Base-by-base conservation (phyloP, 495 filamentous ascomycete species). In the Tirmania nivea region DNA sequence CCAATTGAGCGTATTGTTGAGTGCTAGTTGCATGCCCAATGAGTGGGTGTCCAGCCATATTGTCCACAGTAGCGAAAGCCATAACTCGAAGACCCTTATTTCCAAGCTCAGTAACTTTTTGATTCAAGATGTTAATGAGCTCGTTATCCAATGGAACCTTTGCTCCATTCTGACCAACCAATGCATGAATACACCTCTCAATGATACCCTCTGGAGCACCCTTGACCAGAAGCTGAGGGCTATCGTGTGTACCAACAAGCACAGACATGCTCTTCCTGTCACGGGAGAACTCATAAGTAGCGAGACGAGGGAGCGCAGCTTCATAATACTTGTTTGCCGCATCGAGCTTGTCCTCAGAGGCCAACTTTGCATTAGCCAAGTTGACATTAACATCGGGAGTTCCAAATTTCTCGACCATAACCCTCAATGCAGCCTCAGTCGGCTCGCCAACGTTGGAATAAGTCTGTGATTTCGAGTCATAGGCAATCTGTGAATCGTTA, bases 201-300 rank as follows among this genome's bases (percentile, higher is more conserved):
- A 96, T 74, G 57, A 96, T 78, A 8, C 85, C 82, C 67, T 99
- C 92, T 10, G 92, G 92, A 11, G 92, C 92, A 57, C 92, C 92
- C 69, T 99, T 99, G 55, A 96, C 90, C 21, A 99, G 77, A 12
- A 99, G 79, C 63, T 80, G 83, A 66, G 89, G 75, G 35, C 78
- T 65, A 45, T 71, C 72, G 49, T 72, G 76, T 48, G 75, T 69
- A 52, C 81, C 78, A 49, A 90, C 82, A 16, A 95, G 75, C 34
- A 96, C 92, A 25, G 92, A 99, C 92, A 99, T 99, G 65, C 92
- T 96, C 75, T 99, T 99, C 19, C 92, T 76, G 66, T 96, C 92
- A 62, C 92, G 80, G 6, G 92, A 96, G 68, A 99, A 99, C 65
- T 99, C 92, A 57, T 88, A 99, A 12, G 86, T 93, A 1, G 88